Percentiles rank a stretch among this genome's conserved stretches.
Evolutionary conservation across 495 filamentous ascomycete genomes (phyloP).

Genomic region (Aspergillus bridgeri): DNA sequence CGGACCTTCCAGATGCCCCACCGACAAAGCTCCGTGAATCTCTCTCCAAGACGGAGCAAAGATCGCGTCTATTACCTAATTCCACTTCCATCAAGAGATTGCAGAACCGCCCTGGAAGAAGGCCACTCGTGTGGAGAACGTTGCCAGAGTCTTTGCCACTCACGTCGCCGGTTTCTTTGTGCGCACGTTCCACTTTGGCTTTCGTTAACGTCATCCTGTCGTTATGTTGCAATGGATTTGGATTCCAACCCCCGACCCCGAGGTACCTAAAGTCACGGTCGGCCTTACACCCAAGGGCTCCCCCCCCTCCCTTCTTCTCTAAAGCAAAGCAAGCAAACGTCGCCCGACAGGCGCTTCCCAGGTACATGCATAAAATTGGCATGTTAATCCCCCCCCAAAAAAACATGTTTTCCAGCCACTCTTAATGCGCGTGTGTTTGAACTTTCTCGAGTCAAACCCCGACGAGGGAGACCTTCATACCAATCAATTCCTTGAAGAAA

Average conservation of each 20-base stretch:
- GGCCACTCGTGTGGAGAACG: background rate
- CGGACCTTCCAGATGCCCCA: background rate
- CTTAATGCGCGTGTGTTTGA: too few species aligned
- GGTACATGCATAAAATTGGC: too few species aligned
- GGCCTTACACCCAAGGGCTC: background rate
- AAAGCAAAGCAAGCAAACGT: too few species aligned
- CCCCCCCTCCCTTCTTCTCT: too few species aligned
- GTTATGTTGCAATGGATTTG: conserved; percentile 19
- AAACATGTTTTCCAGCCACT: too few species aligned
- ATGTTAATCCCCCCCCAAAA: too few species aligned
- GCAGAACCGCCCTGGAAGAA: background rate
- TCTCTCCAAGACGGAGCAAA: too few species aligned
- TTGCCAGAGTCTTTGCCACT: background rate
- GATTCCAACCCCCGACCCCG: background rate
- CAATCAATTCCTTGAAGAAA: background rate
- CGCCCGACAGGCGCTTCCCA: too few species aligned
- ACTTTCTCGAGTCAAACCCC: too few species aligned
- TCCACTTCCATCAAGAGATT: background rate
- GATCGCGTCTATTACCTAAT: too few species aligned
- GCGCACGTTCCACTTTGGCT: conserved; percentile 4
- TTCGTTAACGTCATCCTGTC: conserved; percentile 22
- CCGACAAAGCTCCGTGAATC: too few species aligned
- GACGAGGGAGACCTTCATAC: too few species aligned
- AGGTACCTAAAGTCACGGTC: background rate
- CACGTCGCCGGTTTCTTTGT: background rate